These are phyloP conservation scores for Zygosaccharomyces pseudorouxii DNA, from an alignment of 805 yeast genomes.

Conservation along the genomic window DNA sequence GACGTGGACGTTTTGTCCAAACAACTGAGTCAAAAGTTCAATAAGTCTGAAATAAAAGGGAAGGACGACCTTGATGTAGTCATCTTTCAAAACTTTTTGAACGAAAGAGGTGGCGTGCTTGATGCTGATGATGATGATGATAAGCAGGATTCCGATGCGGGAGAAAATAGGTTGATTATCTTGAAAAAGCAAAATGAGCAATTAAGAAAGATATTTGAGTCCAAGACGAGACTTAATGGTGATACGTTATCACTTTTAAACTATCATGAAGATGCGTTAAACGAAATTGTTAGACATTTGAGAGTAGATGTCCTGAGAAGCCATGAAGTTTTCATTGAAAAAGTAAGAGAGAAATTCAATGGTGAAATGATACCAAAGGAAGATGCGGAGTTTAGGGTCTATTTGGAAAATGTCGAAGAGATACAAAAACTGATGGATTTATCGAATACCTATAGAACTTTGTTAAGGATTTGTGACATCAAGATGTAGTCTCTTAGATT, in stretches of 20 bases:
- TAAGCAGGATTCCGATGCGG: background rate
- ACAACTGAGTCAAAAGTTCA: slow-evolving; percentile 13
- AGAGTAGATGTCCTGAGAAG: slow-evolving; percentile 19
- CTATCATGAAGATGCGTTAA: slow-evolving; percentile 21
- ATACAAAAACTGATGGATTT: slow-evolving; percentile 20
- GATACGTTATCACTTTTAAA: slow-evolving; percentile 18
- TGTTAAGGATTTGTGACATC: slow-evolving; percentile 12
- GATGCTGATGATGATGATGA: slow-evolving; percentile 1
- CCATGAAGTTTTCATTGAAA: slow-evolving; percentile 11
- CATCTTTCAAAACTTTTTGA: slow-evolving; percentile 17
- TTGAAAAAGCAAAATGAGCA: slow-evolving; percentile 15
- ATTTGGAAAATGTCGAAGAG: slow-evolving; percentile 19
- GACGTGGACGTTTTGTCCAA: slow-evolving; percentile 22
- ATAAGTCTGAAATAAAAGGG: slow-evolving; percentile 2
- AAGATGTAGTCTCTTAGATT: no score
- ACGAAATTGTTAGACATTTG: slow-evolving; percentile 16
- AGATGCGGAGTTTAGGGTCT: slow-evolving; percentile 20
- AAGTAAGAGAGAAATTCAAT: slow-evolving; percentile 13
- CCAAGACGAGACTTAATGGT: slow-evolving; percentile 8
- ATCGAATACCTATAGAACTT: slow-evolving; percentile 17
- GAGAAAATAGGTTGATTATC: slow-evolving; percentile 1
- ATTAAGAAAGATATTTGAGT: slow-evolving; percentile 12
- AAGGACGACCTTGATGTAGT: slow-evolving; percentile 15
- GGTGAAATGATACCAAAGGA: slow-evolving; percentile 19
- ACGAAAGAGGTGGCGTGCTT: slow-evolving; percentile 8